phyloP scores from a whole-genome alignment of 495 filamentous ascomycete species.

The Apiosordaria backusii region DNA sequence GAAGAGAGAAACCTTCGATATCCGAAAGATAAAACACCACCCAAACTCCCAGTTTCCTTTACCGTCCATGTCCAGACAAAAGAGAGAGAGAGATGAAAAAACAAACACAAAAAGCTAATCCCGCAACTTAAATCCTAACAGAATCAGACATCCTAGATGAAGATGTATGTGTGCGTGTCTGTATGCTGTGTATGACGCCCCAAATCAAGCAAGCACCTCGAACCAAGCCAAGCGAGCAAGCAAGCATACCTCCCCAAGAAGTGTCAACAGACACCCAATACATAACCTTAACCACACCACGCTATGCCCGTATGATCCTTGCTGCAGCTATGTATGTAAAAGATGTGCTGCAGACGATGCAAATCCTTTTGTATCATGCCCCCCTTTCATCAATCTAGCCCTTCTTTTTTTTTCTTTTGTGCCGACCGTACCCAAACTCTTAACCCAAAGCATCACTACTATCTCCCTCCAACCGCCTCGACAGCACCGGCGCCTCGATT shows the following conservation, averaged over 20 bases:
- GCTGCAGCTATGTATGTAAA: background rate
- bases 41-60: background rate
- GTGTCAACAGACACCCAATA: background rate
- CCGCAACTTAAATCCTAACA: background rate
- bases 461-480: conserved; percentile 26
- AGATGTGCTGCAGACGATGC: background rate
- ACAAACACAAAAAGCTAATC: background rate
- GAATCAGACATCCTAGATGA: background rate
- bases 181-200: no score
- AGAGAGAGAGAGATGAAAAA: background rate
- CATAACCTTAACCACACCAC: background rate
- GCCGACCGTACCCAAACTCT: background rate
- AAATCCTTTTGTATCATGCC: background rate
- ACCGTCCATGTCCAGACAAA: conserved; percentile 6
- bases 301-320: background rate
- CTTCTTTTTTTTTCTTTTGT: background rate
- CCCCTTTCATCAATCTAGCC: background rate
- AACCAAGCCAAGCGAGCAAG: background rate
- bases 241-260: conserved; percentile 19
- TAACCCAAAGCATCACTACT: conserved; percentile 1
- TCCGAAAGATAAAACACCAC: background rate
- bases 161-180: no score
- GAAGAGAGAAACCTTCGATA: no score
- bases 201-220: background rate
- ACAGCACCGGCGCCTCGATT: conserved; percentile 14